A percentile compares a stretch with the other conserved stretches of the same genome.
Evolutionary conservation across 2,329 filamentous ascomycete species (phyloP).

Genomic region (Alternaria brassicicola): DNA sequence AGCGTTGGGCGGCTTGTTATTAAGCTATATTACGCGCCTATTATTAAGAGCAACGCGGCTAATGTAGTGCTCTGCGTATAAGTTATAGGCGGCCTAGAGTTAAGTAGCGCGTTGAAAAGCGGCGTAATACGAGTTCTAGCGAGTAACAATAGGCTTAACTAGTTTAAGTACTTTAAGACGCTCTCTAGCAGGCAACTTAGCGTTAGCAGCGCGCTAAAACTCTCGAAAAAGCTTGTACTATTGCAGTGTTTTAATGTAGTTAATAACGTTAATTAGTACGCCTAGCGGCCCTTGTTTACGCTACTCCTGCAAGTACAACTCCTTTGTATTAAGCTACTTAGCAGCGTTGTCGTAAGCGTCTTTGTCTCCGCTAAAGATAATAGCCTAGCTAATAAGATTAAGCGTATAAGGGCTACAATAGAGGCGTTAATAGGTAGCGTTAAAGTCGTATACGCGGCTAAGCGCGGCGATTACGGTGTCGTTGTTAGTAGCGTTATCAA

Average conservation of each 20-base stretch:
- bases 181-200: neutral
- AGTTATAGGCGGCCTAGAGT: neutral
- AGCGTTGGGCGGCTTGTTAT: neutral
- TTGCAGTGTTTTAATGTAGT: neutral
- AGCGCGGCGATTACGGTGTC: neutral
- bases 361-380: neutral
- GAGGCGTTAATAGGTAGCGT: neutral
- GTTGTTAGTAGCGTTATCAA: neutral
- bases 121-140: neutral
- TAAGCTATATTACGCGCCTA: neutral
- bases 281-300: neutral
- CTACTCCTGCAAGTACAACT: neutral
- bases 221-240: neutral
- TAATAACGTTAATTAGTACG: neutral
- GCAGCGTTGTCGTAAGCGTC: neutral
- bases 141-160: neutral
- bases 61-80: neutral
- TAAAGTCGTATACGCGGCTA: neutral
- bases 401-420: neutral
- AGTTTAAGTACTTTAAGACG: neutral
- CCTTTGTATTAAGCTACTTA: too few species aligned
- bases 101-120: slow-evolving; percentile 3
- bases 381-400: neutral
- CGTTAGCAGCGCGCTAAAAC: neutral
- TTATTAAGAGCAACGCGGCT: neutral